A percentile compares a stretch with the other conserved stretches of the same genome.
These are phyloP conservation scores for Globisporangium paroecandrum DNA, from an alignment of 352 stramenopile species.

Conservation along the genomic window DNA sequence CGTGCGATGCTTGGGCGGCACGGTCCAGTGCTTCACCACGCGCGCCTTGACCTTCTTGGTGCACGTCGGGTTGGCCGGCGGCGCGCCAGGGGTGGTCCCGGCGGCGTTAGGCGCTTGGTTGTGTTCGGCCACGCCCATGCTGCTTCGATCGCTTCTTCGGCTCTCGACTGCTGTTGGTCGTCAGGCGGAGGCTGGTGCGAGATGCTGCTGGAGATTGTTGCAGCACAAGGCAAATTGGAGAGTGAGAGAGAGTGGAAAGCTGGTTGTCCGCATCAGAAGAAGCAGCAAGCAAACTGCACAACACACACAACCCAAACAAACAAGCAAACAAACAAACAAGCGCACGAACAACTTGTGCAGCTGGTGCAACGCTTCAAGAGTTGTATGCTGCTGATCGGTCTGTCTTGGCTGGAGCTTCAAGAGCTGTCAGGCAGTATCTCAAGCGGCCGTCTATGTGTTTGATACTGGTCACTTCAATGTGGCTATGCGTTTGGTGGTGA, in stretches of 20 bases:
- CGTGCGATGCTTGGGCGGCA: slow-evolving; percentile 35
- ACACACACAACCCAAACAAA: background rate
- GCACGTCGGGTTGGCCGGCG: slow-evolving; percentile 26
- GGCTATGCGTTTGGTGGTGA: background rate
- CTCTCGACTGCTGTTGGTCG: background rate
- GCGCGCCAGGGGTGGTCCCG: slow-evolving; percentile 1
- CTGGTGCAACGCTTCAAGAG: background rate
- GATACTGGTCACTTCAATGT: background rate
- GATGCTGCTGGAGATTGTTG: slow-evolving; percentile 10
- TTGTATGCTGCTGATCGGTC: background rate
- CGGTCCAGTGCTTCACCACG: slow-evolving; percentile 48
- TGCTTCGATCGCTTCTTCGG: background rate
- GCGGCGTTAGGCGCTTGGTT: background rate
- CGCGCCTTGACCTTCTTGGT: slow-evolving; percentile 24
- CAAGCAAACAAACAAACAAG: background rate
- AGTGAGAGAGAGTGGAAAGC: slow-evolving; percentile 9
- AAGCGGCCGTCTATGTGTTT: no score
- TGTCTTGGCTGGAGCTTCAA: background rate
- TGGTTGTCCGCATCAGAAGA: background rate
- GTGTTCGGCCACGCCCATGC: slow-evolving; percentile 23
- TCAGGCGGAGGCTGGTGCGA: background rate
- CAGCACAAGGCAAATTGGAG: slow-evolving; percentile 24
- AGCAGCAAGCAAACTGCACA: background rate
- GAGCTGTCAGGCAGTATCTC: background rate
- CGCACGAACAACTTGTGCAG: background rate